Evolutionary conservation across 176 grass and related monocot genomes (phyloP).

Genomic region (Phyllostachys edulis): DNA sequence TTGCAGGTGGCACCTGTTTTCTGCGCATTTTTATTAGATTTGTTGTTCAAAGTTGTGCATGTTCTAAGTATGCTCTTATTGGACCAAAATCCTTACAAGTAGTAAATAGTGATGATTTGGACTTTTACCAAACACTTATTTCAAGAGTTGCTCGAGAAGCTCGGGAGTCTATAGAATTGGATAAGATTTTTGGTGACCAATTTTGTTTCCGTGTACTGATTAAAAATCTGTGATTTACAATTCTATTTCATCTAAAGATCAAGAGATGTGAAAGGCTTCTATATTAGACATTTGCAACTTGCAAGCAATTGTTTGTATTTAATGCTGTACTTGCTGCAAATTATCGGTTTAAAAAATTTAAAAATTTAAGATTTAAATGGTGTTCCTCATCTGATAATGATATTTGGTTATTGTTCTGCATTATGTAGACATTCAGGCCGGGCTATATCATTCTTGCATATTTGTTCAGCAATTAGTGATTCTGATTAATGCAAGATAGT

Average conservation of each 20-base stretch:
- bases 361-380: neutral
- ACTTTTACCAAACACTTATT: neutral
- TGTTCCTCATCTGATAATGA: neutral
- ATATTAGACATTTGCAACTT: neutral
- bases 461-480: neutral
- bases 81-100: neutral
- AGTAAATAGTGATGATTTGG: neutral
- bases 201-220: neutral
- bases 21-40: neutral
- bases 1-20: conserved; percentile 65
- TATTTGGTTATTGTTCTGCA: neutral
- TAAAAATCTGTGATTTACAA: neutral
- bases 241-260: neutral
- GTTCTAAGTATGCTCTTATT: neutral
- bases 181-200: neutral
- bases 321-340: neutral
- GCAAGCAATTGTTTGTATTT: neutral
- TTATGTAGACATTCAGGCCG: neutral
- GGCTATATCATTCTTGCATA: neutral
- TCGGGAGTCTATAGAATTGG: neutral
- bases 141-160: neutral
- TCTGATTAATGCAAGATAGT: neutral
- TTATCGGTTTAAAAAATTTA: neutral
- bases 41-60: conserved; percentile 8
- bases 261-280: neutral